Percentiles rank a stretch among this genome's conserved stretches.
Conservation (phyloP, 2,329 filamentous ascomycete genomes). For the Fusarium citri region DNA sequence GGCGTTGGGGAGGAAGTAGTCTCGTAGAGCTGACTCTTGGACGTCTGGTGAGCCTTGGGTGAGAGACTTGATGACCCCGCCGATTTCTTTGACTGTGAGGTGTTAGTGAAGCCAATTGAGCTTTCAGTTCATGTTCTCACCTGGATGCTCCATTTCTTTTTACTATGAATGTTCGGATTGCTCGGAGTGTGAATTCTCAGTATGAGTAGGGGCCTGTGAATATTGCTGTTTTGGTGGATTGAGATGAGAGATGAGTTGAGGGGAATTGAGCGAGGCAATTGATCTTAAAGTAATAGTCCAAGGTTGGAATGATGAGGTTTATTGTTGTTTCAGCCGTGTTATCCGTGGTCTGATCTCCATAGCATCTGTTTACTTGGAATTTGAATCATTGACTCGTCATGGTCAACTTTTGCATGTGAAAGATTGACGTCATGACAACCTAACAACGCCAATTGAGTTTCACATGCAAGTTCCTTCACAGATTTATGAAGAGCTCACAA, state of each 20-base stretch:
- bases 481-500: neutral
- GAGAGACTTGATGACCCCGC: constrained; percentile 73
- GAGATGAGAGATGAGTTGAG: neutral
- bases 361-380: neutral
- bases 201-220: neutral
- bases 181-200: neutral
- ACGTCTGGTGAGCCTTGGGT: constrained; percentile 73
- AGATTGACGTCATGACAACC: constrained; percentile 45
- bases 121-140: constrained; percentile 43
- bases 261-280: neutral
- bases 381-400: constrained; percentile 38
- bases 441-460: constrained; percentile 4
- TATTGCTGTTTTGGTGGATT: neutral
- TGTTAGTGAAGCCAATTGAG: neutral
- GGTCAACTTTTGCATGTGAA: constrained; percentile 32
- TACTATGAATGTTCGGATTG: neutral
- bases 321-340: constrained; percentile 30
- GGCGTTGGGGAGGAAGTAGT: constrained; percentile 79
- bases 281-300: neutral
- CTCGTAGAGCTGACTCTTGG: constrained; percentile 73
- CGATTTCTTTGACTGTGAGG: constrained; percentile 68
- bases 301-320: constrained; percentile 32
- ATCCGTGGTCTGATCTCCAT: constrained; percentile 7
- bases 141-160: constrained; percentile 54
- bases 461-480: constrained; percentile 22